Evolutionary conservation across 495 filamentous ascomycete genomes (phyloP).

Genomic region (Daldinia vernicosa): DNA sequence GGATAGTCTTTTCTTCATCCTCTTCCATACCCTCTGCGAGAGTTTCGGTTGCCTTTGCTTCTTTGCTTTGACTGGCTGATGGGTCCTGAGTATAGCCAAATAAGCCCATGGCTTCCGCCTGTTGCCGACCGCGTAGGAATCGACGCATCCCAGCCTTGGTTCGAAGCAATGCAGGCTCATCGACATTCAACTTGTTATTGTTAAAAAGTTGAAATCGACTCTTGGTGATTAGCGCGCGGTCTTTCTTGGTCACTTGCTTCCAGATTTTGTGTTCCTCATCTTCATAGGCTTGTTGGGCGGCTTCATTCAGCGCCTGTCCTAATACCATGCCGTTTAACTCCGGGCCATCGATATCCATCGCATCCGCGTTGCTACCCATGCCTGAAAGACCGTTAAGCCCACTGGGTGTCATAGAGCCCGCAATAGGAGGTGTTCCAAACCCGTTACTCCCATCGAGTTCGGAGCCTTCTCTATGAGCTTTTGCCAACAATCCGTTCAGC

Average conservation of each 20-base stretch:
- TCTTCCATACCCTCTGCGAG: slow-evolving; percentile 92
- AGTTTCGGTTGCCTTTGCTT: slow-evolving; percentile 67
- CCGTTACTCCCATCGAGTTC: slow-evolving; percentile 78
- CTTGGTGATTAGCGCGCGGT: slow-evolving; percentile 84
- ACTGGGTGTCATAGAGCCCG: slow-evolving; percentile 77
- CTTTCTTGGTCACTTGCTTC: slow-evolving; percentile 99
- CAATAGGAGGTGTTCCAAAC: slow-evolving; percentile 82
- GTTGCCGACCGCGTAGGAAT: slow-evolving; percentile 78
- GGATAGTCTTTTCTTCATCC: slow-evolving; percentile 78
- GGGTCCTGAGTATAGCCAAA: slow-evolving; percentile 52
- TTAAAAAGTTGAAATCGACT: slow-evolving; percentile 84
- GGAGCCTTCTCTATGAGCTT: slow-evolving; percentile 59
- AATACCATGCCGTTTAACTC: slow-evolving; percentile 68
- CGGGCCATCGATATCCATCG: slow-evolving; percentile 81
- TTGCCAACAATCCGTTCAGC: slow-evolving; percentile 61
- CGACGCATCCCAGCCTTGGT: slow-evolving; percentile 72
- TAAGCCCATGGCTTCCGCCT: slow-evolving; percentile 58
- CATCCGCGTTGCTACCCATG: slow-evolving; percentile 75
- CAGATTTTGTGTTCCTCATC: slow-evolving; percentile 95
- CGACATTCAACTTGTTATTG: slow-evolving; percentile 81
- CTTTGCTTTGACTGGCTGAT: slow-evolving; percentile 51
- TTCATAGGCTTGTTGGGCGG: slow-evolving; percentile 65
- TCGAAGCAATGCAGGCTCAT: slow-evolving; percentile 86
- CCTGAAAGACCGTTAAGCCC: slow-evolving; percentile 73
- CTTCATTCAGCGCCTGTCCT: slow-evolving; percentile 60